Evolutionary conservation across 352 stramenopile species (phyloP), one percentile per base, ranked within the genome.

Genomic region (Phytophthora tentaculata): DNA sequence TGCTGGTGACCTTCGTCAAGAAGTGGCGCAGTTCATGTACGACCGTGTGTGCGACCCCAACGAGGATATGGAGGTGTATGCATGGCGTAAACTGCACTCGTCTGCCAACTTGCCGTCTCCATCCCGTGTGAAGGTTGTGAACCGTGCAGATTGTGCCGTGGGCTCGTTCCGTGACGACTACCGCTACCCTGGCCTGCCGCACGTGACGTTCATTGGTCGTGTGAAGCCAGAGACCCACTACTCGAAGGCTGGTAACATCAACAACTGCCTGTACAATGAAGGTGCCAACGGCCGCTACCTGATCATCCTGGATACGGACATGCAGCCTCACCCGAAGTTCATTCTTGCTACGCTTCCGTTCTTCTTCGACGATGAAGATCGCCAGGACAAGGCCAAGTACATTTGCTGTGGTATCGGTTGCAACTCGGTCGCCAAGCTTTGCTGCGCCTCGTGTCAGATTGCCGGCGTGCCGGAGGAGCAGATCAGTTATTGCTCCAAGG

Each of bases 161-260:
- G 86, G 83, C n/a, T 92, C 83, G n/a, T 92, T 94, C 78, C 82
- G 83, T 61, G 86, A 94, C 39, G 86, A 94, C 73, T 94, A 94
- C 74, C 82, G 82, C 9, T 92, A 94, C 68, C 84, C 81, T 47
- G 86, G 86, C 23, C 72, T 94, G 22, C 83, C 86, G 2, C 86
- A 92, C 52, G 86, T 94, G 58, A 85, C 83, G 5, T 94, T 90
- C 52, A 78, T 94, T 41, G 86, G 86, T 4, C 86, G 86, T 75
- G 81, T 94, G 20, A 94, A 94, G 79, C 83, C 86, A 2, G 79
- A 90, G 28, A 80, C 76, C 4, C 86, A 96, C 74, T 92, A 94
- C 74, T 91, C 88, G 13, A 96, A 96, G 79, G 88, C 88, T 17
- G 88, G 88, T 26, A 96, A 96, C 76, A 92, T 96, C 73, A 96